phyloP scores from a whole-genome alignment of 106 monocot genomes.

The Allium sativum region DNA sequence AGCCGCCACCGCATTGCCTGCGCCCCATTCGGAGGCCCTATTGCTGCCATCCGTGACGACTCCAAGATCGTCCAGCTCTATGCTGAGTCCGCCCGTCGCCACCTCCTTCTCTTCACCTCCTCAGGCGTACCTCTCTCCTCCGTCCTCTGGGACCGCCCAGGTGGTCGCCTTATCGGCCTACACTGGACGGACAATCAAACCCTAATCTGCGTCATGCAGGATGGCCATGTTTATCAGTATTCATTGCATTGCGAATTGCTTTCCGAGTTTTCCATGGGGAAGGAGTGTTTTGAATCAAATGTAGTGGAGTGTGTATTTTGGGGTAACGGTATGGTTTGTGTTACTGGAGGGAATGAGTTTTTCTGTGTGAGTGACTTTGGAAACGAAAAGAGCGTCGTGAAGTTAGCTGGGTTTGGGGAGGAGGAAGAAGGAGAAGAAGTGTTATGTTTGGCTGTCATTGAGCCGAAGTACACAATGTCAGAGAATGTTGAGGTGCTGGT shows the following conservation, averaged over 20 bases:
- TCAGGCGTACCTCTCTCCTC: conserved; percentile 64
- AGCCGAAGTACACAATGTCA: conserved; percentile 88
- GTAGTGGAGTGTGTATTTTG: conserved; percentile 75
- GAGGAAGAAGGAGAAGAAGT: conserved; percentile 41
- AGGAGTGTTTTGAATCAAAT: conserved; percentile 56
- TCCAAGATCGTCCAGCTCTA: conserved; percentile 92
- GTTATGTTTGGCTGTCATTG: conserved; percentile 73
- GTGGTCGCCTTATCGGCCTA: conserved; percentile 78
- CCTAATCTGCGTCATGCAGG: conserved; percentile 58
- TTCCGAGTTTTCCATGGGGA: conserved; percentile 48
- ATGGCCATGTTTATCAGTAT: conserved; percentile 69
- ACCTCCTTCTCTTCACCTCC: conserved; percentile 74
- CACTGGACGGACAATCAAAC: conserved; percentile 57
- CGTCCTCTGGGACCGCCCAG: conserved; percentile 62
- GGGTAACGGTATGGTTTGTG: conserved; percentile 56
- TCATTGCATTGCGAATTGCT: conserved; percentile 36
- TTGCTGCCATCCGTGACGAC: conserved; percentile 94
- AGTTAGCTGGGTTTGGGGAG: conserved; percentile 58
- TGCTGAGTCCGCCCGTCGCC: conserved; percentile 83
- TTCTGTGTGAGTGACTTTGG: conserved; percentile 64
- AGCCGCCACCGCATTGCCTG: conserved; percentile 76
- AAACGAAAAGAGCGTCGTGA: conserved; percentile 38
- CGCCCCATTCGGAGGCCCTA: conserved; percentile 87
- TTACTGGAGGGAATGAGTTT: conserved; percentile 57
- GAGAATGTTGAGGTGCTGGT: conserved; percentile 90